Evolutionary conservation across 2,329 filamentous ascomycete species (phyloP).

Genomic region (Huntiella decipiens): DNA sequence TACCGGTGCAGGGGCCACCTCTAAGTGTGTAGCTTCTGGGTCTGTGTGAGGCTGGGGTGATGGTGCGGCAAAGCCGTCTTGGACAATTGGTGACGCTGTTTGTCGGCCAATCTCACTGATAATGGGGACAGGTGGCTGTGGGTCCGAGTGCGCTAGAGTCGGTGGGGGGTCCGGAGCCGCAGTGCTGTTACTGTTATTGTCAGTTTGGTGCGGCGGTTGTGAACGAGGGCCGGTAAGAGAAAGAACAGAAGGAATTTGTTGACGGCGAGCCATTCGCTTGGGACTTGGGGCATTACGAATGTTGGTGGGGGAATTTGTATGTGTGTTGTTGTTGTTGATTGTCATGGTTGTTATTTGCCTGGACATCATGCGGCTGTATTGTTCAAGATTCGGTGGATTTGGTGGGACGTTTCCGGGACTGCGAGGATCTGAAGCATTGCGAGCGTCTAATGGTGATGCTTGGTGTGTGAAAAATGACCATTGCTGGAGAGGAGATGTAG

Average conservation of each 20-base stretch:
- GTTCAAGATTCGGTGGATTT: constrained; percentile 4
- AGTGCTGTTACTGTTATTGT: too few species aligned
- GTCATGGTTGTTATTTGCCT: constrained; percentile 9
- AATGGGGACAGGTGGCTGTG: not conserved
- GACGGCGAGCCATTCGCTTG: too few species aligned
- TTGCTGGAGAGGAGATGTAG: constrained; percentile 1
- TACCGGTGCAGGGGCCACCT: constrained; percentile 7
- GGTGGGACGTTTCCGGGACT: constrained; percentile 1
- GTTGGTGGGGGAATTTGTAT: too few species aligned
- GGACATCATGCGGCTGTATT: constrained; percentile 10
- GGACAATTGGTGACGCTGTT: not conserved
- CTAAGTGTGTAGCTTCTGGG: not conserved
- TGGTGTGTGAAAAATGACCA: not conserved
- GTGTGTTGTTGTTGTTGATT: not conserved
- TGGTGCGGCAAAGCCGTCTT: not conserved
- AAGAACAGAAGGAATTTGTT: too few species aligned
- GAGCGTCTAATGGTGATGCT: constrained; percentile 1
- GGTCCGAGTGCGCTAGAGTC: not conserved
- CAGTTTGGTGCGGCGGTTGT: too few species aligned
- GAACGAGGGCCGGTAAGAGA: too few species aligned
- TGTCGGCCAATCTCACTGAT: not conserved
- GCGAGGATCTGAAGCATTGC: not conserved
- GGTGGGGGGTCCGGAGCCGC: too few species aligned
- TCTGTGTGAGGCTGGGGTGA: not conserved
- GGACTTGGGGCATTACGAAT: too few species aligned